Conservation (phyloP, 2,329 filamentous ascomycete species). For the Phyllosticta citrichinensis region DNA sequence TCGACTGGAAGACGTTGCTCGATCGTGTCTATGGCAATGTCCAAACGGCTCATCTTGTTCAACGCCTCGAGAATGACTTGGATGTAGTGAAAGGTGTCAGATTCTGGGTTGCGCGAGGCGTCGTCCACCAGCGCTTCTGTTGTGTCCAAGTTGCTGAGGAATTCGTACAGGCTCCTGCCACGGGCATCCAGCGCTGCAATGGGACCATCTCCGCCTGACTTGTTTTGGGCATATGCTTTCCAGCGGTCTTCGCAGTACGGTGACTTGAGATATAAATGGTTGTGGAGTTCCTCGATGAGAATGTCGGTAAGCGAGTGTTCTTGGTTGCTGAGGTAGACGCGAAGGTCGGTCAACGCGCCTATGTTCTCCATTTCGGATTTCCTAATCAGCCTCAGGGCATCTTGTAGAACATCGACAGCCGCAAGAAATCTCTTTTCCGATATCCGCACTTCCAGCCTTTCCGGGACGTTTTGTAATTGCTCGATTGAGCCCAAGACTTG, state of each 20-base stretch:
- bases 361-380: conserved; percentile 87
- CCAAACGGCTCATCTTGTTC: conserved; percentile 78
- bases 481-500: conserved; percentile 64
- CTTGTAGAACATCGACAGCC: conserved; percentile 85
- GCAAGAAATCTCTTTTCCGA: conserved; percentile 92
- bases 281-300: conserved; percentile 91
- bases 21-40: conserved; percentile 77
- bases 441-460: conserved; percentile 86
- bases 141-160: conserved; percentile 48
- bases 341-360: conserved; percentile 74
- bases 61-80: conserved; percentile 77
- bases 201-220: conserved; percentile 24
- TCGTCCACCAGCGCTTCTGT: conserved; percentile 62
- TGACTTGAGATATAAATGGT: conserved; percentile 94
- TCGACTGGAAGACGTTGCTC: conserved; percentile 91
- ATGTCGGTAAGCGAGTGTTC: conserved; percentile 90
- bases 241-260: conserved; percentile 95
- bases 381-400: conserved; percentile 70
- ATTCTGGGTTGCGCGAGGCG: conserved; percentile 83
- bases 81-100: conserved; percentile 91
- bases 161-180: conserved; percentile 46
- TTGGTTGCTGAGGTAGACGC: conserved; percentile 84
- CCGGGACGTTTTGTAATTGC: conserved; percentile 77
- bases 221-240: conserved; percentile 66
- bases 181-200: conserved; percentile 27